phyloP scores from a whole-genome alignment of 345 rosid genomes.

The Gossypium mustelinum region DNA sequence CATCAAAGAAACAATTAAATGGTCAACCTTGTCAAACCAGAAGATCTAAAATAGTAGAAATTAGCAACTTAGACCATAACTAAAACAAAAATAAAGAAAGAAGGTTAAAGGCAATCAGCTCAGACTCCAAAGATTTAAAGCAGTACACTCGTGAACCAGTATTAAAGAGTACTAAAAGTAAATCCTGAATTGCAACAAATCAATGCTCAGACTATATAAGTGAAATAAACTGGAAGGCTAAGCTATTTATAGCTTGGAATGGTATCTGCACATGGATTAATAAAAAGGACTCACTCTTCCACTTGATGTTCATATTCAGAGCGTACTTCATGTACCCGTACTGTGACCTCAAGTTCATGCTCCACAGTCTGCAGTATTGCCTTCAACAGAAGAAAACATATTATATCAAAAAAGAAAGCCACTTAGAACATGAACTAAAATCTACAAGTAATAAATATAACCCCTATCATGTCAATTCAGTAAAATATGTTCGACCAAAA shows the following conservation, averaged over 20 bases:
- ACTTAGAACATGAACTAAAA: neutral
- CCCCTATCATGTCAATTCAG: neutral
- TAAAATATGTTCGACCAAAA: neutral
- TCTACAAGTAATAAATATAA: neutral
- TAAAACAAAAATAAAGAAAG: no score
- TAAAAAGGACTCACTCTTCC: conserved; percentile 68
- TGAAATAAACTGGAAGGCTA: neutral
- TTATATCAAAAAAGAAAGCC: neutral
- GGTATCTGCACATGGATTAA: neutral
- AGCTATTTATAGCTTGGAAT: neutral
- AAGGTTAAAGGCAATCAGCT: no score
- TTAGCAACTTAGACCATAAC: no score
- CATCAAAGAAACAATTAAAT: no score
- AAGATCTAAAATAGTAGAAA: no score
- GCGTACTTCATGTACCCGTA: conserved; percentile 91
- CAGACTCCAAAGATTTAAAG: neutral
- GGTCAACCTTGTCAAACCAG: no score
- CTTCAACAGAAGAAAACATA: conserved; percentile 35
- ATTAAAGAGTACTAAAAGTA: neutral
- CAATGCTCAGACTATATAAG: neutral
- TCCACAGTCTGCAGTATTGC: conserved; percentile 84
- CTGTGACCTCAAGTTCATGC: conserved; percentile 91
- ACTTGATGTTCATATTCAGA: conserved; percentile 83
- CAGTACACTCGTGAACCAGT: neutral
- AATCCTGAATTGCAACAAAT: neutral